Conservation (phyloP, 2,329 filamentous ascomycete species). For the Phoma sp. region DNA sequence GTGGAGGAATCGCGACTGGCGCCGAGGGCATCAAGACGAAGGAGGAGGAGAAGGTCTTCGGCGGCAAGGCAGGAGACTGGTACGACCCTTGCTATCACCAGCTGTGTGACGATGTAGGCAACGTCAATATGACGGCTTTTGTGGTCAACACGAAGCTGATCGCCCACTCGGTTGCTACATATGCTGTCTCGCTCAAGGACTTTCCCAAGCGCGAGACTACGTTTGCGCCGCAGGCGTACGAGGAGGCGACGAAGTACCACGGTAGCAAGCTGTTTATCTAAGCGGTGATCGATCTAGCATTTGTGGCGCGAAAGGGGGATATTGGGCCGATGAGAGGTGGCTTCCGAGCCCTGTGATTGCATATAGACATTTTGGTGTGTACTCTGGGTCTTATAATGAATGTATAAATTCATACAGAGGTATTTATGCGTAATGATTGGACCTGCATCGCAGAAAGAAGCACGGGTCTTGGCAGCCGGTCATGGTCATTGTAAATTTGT, state of each 20-base stretch:
- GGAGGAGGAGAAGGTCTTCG: constrained; percentile 45
- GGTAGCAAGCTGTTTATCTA: constrained; percentile 44
- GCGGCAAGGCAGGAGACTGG: constrained; percentile 48
- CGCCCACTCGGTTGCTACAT: constrained; percentile 47
- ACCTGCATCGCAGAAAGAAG: no score
- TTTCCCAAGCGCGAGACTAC: constrained; percentile 41
- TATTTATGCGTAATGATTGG: no score
- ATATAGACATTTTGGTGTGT: no score
- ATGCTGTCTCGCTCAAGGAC: constrained; percentile 42
- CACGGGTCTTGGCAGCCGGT: no score
- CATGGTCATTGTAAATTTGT: no score
- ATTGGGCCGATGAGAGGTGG: no score
- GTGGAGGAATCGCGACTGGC: constrained; percentile 50
- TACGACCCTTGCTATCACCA: constrained; percentile 51
- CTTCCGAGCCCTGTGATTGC: no score
- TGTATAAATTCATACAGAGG: no score
- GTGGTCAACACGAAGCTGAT: constrained; percentile 50
- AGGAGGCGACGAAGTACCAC: constrained; percentile 37
- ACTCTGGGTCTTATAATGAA: no score
- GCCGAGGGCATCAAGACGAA: constrained; percentile 51
- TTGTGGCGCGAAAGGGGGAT: no score
- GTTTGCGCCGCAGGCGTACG: constrained; percentile 27
- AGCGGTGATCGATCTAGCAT: no score
- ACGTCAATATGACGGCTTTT: constrained; percentile 48
- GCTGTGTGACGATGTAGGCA: constrained; percentile 47